Conservation (phyloP, 352 stramenopile species). For the Globisporangium perplexum region DNA sequence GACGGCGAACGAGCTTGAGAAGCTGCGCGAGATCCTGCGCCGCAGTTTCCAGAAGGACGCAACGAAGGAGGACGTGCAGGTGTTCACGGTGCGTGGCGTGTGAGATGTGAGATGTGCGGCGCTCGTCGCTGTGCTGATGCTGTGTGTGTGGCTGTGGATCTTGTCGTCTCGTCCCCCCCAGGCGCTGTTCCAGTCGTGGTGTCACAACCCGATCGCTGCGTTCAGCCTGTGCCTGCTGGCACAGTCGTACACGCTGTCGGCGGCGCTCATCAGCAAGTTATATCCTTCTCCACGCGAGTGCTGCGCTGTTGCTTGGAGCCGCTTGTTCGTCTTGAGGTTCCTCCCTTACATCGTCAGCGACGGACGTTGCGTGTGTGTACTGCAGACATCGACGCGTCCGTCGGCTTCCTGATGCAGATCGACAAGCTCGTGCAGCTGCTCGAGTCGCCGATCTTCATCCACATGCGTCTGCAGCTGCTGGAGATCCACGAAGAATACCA, state of each 20-base stretch:
- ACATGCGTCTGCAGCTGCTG: conserved; percentile 97
- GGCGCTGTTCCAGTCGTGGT: conserved; percentile 92
- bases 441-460: conserved; percentile 99
- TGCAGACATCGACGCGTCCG: conserved; percentile 95
- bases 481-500: conserved; percentile 95
- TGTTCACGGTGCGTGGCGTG: conserved; percentile 52
- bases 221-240: conserved; percentile 98
- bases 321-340: background rate
- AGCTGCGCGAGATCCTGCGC: conserved; percentile 71
- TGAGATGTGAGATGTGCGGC: background rate
- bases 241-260: conserved; percentile 97
- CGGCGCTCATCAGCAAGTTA: conserved; percentile 95
- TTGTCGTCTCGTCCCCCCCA: conserved; percentile 13
- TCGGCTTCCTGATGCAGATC: conserved; percentile 99
- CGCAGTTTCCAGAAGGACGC: conserved; percentile 69
- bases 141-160: background rate
- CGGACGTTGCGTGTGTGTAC: conserved; percentile 21
- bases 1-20: conserved; percentile 96
- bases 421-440: conserved; percentile 99
- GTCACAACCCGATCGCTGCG: conserved; percentile 95
- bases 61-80: conserved; percentile 68
- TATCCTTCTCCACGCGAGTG: conserved; percentile 38
- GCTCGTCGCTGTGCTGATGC: background rate
- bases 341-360: conserved; percentile 33
- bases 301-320: background rate